These are phyloP conservation scores for Cordyceps fumosorosea DNA, from an alignment of 2,329 filamentous ascomycete species.

Conservation along the genomic window DNA sequence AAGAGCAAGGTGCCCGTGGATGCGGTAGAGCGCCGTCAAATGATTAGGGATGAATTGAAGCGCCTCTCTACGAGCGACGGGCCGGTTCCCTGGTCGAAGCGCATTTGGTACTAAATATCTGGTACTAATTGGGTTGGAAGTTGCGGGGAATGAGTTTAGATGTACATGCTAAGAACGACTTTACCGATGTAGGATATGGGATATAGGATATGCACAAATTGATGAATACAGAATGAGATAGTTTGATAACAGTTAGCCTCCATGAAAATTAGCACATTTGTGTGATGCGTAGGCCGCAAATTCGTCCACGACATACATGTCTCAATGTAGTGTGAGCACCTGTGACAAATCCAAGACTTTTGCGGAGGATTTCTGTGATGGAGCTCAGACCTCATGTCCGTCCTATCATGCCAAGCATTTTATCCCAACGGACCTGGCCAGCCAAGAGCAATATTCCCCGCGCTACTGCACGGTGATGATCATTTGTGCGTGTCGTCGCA, in stretches of 20 bases:
- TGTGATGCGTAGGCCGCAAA: no score
- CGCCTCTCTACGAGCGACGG: constrained; percentile 38
- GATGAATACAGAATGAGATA: neutral
- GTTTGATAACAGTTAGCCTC: neutral
- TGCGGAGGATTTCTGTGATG: neutral
- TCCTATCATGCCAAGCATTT: neutral
- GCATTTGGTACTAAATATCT: constrained; percentile 1
- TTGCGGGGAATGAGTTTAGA: neutral
- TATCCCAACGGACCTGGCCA: neutral
- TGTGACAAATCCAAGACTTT: no score
- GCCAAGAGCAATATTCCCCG: neutral
- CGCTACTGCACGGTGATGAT: neutral
- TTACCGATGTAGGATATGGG: neutral
- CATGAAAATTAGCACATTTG: neutral
- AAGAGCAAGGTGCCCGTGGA: constrained; percentile 42
- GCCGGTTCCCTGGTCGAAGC: constrained; percentile 24
- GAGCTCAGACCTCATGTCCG: neutral
- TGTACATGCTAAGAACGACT: neutral
- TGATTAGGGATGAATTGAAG: constrained; percentile 53
- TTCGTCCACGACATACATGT: neutral
- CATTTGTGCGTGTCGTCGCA: neutral
- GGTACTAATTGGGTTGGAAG: no score
- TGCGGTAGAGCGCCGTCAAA: constrained; percentile 45
- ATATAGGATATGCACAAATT: neutral
- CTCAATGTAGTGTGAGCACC: neutral